These are phyloP conservation scores for Purshia tridentata DNA, from an alignment of 306 rosid genomes.

Conservation along the genomic window DNA sequence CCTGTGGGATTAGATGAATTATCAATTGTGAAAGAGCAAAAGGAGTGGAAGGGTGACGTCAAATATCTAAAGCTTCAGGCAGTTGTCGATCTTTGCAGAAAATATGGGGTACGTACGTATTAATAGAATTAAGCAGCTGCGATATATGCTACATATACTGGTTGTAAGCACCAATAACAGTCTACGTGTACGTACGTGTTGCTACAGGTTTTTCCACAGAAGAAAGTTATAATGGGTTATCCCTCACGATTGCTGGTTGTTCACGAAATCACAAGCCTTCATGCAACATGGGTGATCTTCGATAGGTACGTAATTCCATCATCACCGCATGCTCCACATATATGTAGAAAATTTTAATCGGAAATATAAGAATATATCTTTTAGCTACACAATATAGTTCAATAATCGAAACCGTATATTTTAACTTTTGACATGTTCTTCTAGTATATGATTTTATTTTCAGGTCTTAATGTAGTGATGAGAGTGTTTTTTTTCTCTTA, in stretches of 20 bases:
- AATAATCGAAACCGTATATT: too few relatives aligned
- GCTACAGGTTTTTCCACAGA: conserved; percentile 48
- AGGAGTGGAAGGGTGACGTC: conserved; percentile 28
- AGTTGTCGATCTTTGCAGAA: conserved; percentile 41
- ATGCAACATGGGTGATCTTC: conserved; percentile 50
- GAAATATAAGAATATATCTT: too few relatives aligned
- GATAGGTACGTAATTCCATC: conserved; percentile 34
- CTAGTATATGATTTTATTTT: too few relatives aligned
- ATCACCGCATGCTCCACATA: too few relatives aligned
- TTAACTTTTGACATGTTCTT: too few relatives aligned
- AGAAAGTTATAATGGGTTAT: conserved; percentile 57
- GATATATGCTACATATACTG: too few relatives aligned
- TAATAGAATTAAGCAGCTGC: too few relatives aligned
- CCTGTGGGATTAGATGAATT: conserved; percentile 35
- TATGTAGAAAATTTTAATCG: too few relatives aligned
- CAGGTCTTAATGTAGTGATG: too few relatives aligned
- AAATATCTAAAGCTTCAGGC: conserved; percentile 47
- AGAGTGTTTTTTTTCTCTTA: too few relatives aligned
- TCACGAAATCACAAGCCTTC: conserved; percentile 41
- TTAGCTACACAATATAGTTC: too few relatives aligned
- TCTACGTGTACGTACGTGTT: background rate
- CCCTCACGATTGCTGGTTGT: conserved; percentile 35
- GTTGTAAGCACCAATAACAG: too few relatives aligned
- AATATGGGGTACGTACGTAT: conserved; percentile 38
- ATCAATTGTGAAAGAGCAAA: conserved; percentile 23